phyloP scores from a whole-genome alignment of 1,284 basidiomycete species.

The Ganoderma sp. region DNA sequence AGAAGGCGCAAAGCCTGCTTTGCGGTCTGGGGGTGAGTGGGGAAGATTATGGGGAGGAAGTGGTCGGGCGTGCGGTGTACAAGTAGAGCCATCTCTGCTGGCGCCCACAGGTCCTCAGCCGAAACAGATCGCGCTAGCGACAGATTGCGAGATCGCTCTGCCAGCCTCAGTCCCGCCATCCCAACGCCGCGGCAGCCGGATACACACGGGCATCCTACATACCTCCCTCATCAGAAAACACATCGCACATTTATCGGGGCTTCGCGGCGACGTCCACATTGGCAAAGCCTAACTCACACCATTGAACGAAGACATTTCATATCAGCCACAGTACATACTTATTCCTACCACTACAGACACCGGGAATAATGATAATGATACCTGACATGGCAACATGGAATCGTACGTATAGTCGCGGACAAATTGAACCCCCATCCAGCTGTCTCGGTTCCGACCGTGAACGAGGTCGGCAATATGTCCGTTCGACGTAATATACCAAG shows the following conservation, averaged over 20 bases:
- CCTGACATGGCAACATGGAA: neutral
- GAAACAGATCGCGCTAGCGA: constrained; percentile 4
- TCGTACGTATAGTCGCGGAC: neutral
- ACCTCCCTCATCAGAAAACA: neutral
- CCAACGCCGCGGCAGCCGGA: neutral
- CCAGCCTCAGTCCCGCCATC: neutral
- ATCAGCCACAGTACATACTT: neutral
- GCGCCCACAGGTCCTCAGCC: neutral
- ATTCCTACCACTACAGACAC: neutral
- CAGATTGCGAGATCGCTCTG: constrained; percentile 4
- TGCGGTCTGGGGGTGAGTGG: constrained; percentile 29
- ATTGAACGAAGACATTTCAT: neutral
- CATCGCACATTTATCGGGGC: neutral
- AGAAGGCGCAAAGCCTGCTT: constrained; percentile 40
- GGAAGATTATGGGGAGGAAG: constrained; percentile 14
- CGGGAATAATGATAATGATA: neutral
- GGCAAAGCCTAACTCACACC: neutral
- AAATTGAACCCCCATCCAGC: neutral
- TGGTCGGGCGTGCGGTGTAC: neutral
- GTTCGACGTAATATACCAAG: constrained; percentile 14
- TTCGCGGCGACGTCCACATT: neutral
- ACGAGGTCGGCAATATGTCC: constrained; percentile 3
- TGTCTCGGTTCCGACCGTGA: neutral
- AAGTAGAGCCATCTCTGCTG: neutral
- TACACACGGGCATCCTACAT: neutral